Percentiles rank a stretch among this genome's conserved stretches.
These are phyloP conservation scores for Didymellaceae sp. DNA, from an alignment of 2,329 filamentous ascomycete species.

Conservation along the genomic window DNA sequence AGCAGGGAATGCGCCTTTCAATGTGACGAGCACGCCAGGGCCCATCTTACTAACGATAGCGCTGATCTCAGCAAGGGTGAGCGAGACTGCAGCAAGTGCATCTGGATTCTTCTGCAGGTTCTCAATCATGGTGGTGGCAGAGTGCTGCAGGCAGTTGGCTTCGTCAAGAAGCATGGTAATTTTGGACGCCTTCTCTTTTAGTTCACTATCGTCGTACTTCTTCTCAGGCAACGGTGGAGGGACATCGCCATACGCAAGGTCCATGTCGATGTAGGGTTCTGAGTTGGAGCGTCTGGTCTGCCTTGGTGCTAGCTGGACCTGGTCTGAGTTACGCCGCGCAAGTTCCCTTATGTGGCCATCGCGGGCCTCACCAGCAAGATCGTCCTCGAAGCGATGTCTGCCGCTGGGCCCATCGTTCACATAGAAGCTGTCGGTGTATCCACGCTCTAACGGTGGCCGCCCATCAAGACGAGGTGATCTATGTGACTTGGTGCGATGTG, in stretches of 20 bases:
- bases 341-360: slow-evolving; percentile 49
- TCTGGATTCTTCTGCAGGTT: slow-evolving; percentile 84
- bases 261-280: slow-evolving; percentile 75
- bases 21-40: slow-evolving; percentile 73
- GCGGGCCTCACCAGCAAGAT: slow-evolving; percentile 38
- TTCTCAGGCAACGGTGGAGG: slow-evolving; percentile 69
- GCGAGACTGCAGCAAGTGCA: slow-evolving; percentile 88
- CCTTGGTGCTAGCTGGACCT: slow-evolving; percentile 19
- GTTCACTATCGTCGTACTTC: slow-evolving; percentile 61
- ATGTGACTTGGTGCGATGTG: slow-evolving; percentile 36
- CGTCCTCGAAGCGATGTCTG: slow-evolving; percentile 40
- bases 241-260: slow-evolving; percentile 87
- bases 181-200: slow-evolving; percentile 72
- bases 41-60: slow-evolving; percentile 82
- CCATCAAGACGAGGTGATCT: slow-evolving; percentile 21
- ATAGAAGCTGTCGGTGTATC: slow-evolving; percentile 53
- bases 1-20: slow-evolving; percentile 83
- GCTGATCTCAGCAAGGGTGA: slow-evolving; percentile 90
- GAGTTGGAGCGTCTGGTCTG: slow-evolving; percentile 47
- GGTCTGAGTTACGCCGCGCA: slow-evolving; percentile 52
- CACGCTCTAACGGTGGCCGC: slow-evolving; percentile 52
- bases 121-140: slow-evolving; percentile 80
- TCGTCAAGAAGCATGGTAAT: slow-evolving; percentile 83
- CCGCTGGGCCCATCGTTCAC: slow-evolving; percentile 44
- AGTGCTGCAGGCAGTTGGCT: slow-evolving; percentile 86